These are phyloP conservation scores for Saccharomycopsis fermentans DNA, from an alignment of 805 yeast species.

Conservation along the genomic window DNA sequence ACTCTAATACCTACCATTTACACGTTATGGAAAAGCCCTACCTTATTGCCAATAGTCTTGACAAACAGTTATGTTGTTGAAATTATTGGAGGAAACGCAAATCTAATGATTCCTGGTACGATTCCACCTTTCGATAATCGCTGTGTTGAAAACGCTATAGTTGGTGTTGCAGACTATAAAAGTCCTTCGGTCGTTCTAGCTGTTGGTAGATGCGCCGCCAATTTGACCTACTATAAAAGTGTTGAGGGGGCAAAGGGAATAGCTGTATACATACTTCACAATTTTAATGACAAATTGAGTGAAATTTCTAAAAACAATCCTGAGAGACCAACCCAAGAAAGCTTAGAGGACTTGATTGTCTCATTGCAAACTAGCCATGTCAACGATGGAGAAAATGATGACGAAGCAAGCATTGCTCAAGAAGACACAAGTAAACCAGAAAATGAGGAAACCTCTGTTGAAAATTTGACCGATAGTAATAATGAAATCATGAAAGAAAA, in stretches of 20 bases:
- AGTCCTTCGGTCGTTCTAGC: conserved; percentile 60
- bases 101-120: conserved; percentile 68
- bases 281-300: conserved; percentile 54
- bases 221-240: conserved; percentile 33
- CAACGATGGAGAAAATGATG: neutral
- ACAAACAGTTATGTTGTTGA: conserved; percentile 71
- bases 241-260: conserved; percentile 65
- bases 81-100: conserved; percentile 68
- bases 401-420: neutral
- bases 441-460: conserved; percentile 10
- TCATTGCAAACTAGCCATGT: neutral
- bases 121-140: conserved; percentile 31
- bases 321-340: conserved; percentile 33
- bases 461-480: neutral
- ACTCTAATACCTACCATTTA: conserved; percentile 56
- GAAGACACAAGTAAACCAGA: conserved; percentile 16
- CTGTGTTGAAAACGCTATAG: conserved; percentile 39
- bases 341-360: conserved; percentile 17
- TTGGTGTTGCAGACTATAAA: conserved; percentile 57
- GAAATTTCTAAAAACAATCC: conserved; percentile 37
- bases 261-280: conserved; percentile 67
- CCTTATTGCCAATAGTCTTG: conserved; percentile 50
- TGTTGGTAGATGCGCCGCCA: conserved; percentile 50
- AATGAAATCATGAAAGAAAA: conserved; percentile 3
- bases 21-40: conserved; percentile 62